These are phyloP conservation scores for Holtermannia corniformis DNA, from an alignment of 768 basidiomycete genomes.

Conservation along the genomic window DNA sequence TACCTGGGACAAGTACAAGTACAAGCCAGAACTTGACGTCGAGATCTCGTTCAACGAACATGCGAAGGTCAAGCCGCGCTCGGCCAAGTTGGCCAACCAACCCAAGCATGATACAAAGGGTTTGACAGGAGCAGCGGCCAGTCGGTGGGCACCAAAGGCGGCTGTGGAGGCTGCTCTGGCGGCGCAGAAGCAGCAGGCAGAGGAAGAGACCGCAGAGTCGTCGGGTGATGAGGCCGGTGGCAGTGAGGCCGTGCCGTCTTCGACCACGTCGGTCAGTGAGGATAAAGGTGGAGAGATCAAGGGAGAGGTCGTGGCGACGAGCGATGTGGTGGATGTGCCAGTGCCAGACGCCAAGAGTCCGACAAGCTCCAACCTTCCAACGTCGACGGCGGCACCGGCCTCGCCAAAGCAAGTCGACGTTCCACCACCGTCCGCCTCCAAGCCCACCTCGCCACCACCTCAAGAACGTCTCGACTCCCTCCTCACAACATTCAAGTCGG, in stretches of 20 bases:
- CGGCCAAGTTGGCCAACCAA: neutral
- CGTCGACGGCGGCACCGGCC: too few species aligned
- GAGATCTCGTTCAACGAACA: neutral
- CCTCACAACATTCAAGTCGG: too few species aligned
- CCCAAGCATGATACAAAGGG: neutral
- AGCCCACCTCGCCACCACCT: too few species aligned
- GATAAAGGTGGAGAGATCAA: too few species aligned
- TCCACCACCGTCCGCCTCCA: too few species aligned
- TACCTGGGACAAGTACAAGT: neutral
- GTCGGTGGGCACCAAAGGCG: neutral
- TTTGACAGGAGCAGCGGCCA: neutral
- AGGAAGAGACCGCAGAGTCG: neutral
- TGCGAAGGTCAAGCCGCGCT: neutral
- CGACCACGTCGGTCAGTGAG: neutral
- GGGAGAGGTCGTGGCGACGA: too few species aligned
- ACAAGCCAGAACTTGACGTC: neutral
- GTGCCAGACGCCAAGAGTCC: too few species aligned
- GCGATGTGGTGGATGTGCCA: too few species aligned
- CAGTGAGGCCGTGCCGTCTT: neutral
- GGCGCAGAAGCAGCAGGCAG: neutral
- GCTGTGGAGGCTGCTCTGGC: neutral
- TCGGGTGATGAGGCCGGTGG: neutral
- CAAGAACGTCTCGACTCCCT: too few species aligned
- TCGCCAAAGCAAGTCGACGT: too few species aligned
- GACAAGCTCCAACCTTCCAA: too few species aligned